Conservation (phyloP, 208 protist genomes). For the Wallacemonas sp. region DNA sequence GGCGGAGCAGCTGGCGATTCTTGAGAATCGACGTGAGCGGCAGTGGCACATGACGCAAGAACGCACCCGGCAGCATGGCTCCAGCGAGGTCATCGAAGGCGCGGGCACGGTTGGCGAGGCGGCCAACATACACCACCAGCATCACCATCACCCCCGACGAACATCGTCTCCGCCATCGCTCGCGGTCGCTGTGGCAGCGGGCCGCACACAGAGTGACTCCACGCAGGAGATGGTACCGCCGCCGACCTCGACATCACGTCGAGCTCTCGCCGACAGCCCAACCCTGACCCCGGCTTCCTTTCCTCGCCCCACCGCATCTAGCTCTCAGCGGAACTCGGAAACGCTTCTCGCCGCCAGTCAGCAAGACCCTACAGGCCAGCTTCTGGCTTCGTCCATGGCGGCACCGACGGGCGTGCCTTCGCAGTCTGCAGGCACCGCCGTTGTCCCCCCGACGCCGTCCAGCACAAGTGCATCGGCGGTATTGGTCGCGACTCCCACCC, state of each 20-base stretch:
- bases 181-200: neutral
- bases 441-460: too few relatives aligned
- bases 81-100: neutral
- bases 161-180: neutral
- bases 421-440: too few relatives aligned
- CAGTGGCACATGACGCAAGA: slow-evolving; percentile 33
- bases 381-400: too few relatives aligned
- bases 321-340: neutral
- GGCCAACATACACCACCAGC: neutral
- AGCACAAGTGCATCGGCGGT: too few relatives aligned
- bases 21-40: slow-evolving; percentile 48
- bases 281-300: too few relatives aligned
- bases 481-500: neutral
- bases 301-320: neutral
- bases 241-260: neutral
- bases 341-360: neutral
- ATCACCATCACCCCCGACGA: neutral
- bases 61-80: neutral
- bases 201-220: neutral
- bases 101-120: too few relatives aligned
- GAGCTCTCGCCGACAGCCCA: too few relatives aligned
- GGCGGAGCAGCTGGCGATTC: slow-evolving; percentile 44
- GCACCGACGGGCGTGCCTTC: too few relatives aligned
- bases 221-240: neutral
- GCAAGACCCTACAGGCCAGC: too few relatives aligned